Evolutionary conservation across 2,329 filamentous ascomycete genomes (phyloP), one percentile per base, ranked within the genome.

Genomic region (Penicillium sp.): DNA sequence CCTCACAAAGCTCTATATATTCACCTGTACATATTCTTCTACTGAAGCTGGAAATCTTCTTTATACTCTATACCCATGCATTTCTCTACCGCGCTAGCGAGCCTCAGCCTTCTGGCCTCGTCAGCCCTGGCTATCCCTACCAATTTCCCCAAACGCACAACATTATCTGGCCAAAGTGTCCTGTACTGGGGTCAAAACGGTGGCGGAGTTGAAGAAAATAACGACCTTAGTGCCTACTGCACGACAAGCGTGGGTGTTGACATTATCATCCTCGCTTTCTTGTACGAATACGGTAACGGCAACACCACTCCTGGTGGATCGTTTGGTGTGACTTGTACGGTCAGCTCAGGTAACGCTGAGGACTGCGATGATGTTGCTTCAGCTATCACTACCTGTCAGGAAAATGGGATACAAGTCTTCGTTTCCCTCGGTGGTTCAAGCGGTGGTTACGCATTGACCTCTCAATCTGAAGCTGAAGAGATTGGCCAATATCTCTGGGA

Each of bases 391-490:
- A 72, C 66, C 7, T 81, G 78, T 65, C 75, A 78, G 63, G 56
- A 59, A 0, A 65, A 66, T 21, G 74, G 77, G 33, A 70, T 78
- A 57, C 79, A 77, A 62, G 67, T 80, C 21, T 71, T 80, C 52
- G 59, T 80, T 5, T 75, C 77, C 7, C 65, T 80, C 0, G 78
- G 78, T n/a, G 78, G 78, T 33, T 75, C 70, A 1, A 63, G 61
- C 20, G 69, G 72, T 23, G 64, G 70, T 6, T 72, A 74, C 59
- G 66, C 67, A 7, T 60, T 75, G 1, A 58, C 63, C 14, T 71
- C 68, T 3, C 62, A 71, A 7, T 61, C 66, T 3, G 71, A 77
- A 42, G 78, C 76, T 2, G 65, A 73, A 50, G 64, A 65, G 12
- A 75, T 79, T 35, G 78, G 72, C 14, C 40, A 51, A 23, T 50